Conservation (phyloP, 1,139 yeast species). For the Pneumocystis wakefieldiae region DNA sequence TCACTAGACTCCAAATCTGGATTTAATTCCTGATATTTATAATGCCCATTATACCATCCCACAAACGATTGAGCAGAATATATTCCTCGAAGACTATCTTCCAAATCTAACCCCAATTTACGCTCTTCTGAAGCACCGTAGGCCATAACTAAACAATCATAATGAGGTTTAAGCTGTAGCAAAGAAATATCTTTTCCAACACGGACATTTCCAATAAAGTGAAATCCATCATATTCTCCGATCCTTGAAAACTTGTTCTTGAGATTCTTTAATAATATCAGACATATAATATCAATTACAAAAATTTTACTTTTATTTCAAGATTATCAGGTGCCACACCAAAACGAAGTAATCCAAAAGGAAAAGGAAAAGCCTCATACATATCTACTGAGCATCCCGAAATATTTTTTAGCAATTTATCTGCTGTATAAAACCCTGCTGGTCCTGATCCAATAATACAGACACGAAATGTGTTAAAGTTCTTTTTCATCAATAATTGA, state of each 20-base stretch:
- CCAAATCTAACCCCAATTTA: constrained; percentile 45
- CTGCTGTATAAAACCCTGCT: constrained; percentile 84
- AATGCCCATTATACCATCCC: constrained; percentile 92
- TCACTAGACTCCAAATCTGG: constrained; percentile 47
- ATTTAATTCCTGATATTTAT: constrained; percentile 34
- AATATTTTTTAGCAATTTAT: constrained; percentile 46
- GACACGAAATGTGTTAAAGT: constrained; percentile 24
- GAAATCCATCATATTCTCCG: constrained; percentile 35
- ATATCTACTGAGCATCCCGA: constrained; percentile 27
- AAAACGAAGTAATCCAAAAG: constrained; percentile 76
- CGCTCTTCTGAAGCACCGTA: constrained; percentile 70
- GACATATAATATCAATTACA: constrained; percentile 22
- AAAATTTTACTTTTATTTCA: constrained; percentile 47
- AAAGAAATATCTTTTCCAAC: constrained; percentile 41
- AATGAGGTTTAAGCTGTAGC: constrained; percentile 35
- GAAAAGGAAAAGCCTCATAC: constrained; percentile 75
- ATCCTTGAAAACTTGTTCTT: constrained; percentile 56
- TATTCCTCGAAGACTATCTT: constrained; percentile 39
- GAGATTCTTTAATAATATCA: constrained; percentile 29
- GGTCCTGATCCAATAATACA: constrained; percentile 95
- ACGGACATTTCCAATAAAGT: constrained; percentile 61
- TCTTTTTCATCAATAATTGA: neutral
- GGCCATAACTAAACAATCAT: constrained; percentile 61
- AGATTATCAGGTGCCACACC: constrained; percentile 99
- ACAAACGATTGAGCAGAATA: constrained; percentile 79